Percentiles rank a stretch among this genome's conserved stretches.
These are phyloP conservation scores for Plasmodium reichenowi DNA, from an alignment of 169 alveolate genomes.

Conservation along the genomic window DNA sequence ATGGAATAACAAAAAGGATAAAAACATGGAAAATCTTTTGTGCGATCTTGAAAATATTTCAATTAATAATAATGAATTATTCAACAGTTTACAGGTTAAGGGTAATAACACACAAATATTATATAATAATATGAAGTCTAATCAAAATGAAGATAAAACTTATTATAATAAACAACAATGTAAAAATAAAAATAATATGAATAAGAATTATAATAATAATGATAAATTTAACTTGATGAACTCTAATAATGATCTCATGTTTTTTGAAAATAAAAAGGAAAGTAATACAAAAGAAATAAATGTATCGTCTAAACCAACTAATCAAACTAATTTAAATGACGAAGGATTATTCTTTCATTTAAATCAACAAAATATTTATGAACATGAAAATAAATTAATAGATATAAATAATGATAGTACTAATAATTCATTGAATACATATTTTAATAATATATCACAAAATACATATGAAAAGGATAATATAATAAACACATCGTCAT, in stretches of 20 bases:
- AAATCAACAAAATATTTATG: no score
- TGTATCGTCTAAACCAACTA: not conserved
- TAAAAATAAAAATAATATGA: no score
- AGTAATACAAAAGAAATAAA: not conserved
- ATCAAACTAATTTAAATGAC: not conserved
- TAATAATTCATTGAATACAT: not conserved
- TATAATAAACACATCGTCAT: not conserved
- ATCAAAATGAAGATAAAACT: no score
- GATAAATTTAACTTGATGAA: no score
- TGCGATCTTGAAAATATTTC: conserved; percentile 8
- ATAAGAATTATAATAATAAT: no score
- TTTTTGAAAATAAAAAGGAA: conserved; percentile 17
- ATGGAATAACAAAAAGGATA: not conserved
- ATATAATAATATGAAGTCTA: no score
- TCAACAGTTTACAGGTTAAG: conserved; percentile 50
- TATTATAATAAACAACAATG: no score
- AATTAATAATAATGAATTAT: conserved; percentile 13
- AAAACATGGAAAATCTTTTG: not conserved
- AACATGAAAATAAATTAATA: not conserved
- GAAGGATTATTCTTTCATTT: no score
- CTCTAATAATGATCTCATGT: not conserved
- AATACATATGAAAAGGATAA: not conserved
- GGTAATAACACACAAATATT: no score
- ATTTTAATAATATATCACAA: not conserved
- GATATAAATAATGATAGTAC: conserved; percentile 4